A percentile compares a stretch with the other conserved stretches of the same genome.
Evolutionary conservation across 78 protist genomes (phyloP).

Genomic region (Dictyostelium capitatum): DNA sequence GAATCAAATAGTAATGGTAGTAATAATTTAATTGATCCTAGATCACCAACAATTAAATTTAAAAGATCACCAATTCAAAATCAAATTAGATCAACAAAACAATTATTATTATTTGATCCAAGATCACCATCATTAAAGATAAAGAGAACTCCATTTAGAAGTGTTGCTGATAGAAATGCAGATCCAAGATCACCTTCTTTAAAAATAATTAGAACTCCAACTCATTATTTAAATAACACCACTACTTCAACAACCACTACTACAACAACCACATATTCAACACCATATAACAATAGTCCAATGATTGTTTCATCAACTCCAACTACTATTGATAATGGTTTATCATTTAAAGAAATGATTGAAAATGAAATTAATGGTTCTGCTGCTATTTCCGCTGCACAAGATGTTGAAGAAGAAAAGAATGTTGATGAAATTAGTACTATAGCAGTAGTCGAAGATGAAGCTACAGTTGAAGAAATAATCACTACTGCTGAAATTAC

Average conservation of each 20-base stretch:
- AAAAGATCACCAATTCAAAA: slow-evolving; percentile 30
- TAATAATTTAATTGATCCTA: neutral
- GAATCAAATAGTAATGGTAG: neutral
- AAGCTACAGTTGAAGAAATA: neutral
- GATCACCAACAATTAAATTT: slow-evolving; percentile 31
- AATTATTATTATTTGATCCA: slow-evolving; percentile 11
- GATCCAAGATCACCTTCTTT: slow-evolving; percentile 29
- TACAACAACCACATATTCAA: neutral
- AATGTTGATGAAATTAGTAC: neutral
- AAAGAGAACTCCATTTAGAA: slow-evolving; percentile 24
- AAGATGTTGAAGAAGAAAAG: neutral
- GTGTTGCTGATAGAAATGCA: neutral
- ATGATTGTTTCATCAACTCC: neutral
- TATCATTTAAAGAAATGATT: slow-evolving; percentile 4
- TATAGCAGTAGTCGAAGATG: neutral
- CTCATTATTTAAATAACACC: neutral
- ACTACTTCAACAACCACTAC: neutral
- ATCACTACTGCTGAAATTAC: neutral
- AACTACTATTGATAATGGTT: neutral
- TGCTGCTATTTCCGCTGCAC: neutral
- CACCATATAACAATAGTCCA: neutral
- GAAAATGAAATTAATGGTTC: slow-evolving; percentile 10
- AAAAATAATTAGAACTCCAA: slow-evolving; percentile 2
- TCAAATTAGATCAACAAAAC: neutral
- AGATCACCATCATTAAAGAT: slow-evolving; percentile 27